Conservation (phyloP, 345 rosid species). For the Linum tenue region DNA sequence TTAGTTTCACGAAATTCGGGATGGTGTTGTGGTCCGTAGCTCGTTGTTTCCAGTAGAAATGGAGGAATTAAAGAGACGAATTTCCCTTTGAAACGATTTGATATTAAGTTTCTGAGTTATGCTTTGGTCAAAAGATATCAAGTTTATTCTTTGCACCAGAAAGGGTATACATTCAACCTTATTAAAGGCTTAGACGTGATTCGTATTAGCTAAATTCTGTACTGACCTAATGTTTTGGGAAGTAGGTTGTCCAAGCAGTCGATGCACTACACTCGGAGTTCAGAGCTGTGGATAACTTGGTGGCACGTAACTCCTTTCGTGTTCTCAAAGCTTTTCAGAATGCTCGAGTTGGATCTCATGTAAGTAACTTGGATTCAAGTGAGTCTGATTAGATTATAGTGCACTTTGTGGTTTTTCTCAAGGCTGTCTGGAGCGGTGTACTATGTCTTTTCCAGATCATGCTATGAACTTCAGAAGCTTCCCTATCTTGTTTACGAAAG, state of each 20-base stretch:
- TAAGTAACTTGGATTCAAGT: slow-evolving; percentile 14
- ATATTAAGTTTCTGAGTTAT: too few relatives aligned
- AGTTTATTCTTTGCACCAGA: too few relatives aligned
- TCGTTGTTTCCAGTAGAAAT: background rate
- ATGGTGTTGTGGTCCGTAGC: background rate
- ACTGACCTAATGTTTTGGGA: slow-evolving; percentile 1
- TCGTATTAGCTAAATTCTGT: background rate
- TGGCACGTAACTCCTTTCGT: slow-evolving; percentile 47
- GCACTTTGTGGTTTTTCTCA: too few relatives aligned
- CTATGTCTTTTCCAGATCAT: too few relatives aligned
- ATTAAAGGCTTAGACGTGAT: background rate
- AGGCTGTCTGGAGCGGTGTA: too few relatives aligned
- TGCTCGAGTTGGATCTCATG: slow-evolving; percentile 51
- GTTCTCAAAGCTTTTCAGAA: slow-evolving; percentile 55
- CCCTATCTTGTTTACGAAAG: too few relatives aligned
- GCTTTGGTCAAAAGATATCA: too few relatives aligned
- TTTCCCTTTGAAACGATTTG: too few relatives aligned
- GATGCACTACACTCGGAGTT: slow-evolving; percentile 54
- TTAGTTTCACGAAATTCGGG: background rate
- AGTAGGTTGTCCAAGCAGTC: slow-evolving; percentile 59
- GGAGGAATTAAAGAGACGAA: too few relatives aligned
- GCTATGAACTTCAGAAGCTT: too few relatives aligned
- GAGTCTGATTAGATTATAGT: background rate
- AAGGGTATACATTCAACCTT: too few relatives aligned
- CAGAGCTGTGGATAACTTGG: slow-evolving; percentile 53